Base-by-base conservation (phyloP, 2,329 filamentous ascomycete genomes). In the Zymoseptoria crescenta region DNA sequence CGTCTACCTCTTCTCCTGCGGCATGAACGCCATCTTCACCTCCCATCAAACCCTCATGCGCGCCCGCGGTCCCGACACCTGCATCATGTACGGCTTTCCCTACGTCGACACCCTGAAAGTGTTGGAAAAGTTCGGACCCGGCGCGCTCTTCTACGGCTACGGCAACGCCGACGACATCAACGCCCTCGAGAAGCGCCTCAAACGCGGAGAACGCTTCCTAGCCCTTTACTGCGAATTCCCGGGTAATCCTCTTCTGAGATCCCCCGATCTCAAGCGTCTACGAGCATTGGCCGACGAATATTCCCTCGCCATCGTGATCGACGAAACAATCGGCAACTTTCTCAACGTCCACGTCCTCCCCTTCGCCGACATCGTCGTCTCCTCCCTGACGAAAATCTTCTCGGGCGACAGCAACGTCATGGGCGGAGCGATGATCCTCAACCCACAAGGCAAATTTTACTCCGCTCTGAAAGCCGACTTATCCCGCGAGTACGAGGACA, bases 331-430 rank as follows among this genome's bases (percentile, higher is more conserved):
- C 61, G 93, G 93, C 67, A 99, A 94, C 58, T 96, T 96, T 72
- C 86, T 95, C 70, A 99, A 99, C 72, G 87, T 96, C 68, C 91
- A 97, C 71, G 90, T 99, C 3, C 81, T 99, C 4, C 90, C 88
- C 2, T 88, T 87, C 70, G 89, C 91, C 60, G 94, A 99, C 74
- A 81, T 97, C 16, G 89, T 97, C 4, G 93, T 96, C 58, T 96
- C 90, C 78, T 96, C 90, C 72, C 79, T 99, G 60, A 97, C 94
- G 54, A 99, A 99, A 74, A 88, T 97, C 56, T 99, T 99, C 76
- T 96, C 91, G 58, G 94, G 94, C 55, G 94, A 96, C 74, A 94
- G 90, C 73, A 97, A 99, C 73, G 94, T 99, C 65, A 97, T 97
- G 93, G 94, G 92, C 59, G 94, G 94, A 59, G 79, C 83, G 64